Conservation (phyloP, 164 flowering plant species). For the Hamamelis virginiana region DNA sequence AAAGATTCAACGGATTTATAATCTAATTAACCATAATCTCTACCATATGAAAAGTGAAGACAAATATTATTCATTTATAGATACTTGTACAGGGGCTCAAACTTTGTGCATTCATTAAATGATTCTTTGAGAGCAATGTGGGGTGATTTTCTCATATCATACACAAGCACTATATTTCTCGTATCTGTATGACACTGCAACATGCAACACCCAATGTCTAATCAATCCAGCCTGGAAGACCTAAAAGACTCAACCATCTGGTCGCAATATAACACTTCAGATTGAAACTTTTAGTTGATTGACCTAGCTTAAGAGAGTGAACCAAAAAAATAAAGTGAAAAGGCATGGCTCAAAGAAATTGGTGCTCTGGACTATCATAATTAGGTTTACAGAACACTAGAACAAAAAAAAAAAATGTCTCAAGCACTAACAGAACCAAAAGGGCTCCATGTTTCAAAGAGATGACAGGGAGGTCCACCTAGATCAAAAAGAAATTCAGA, state of each 20-base stretch:
- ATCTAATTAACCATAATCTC: neutral
- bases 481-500: no score
- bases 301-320: neutral
- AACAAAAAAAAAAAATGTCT: no score
- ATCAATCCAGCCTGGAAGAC: no score
- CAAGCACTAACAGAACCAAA: no score
- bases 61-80: neutral
- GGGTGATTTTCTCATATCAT: no score
- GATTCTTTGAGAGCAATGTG: neutral
- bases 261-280: neutral
- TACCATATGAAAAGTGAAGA: neutral
- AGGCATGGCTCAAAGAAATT: neutral
- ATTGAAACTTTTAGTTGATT: neutral
- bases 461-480: no score
- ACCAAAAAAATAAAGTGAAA: neutral
- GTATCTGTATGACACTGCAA: no score
- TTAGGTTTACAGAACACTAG: no score
- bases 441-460: no score
- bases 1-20: neutral
- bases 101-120: neutral
- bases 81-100: neutral
- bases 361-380: neutral
- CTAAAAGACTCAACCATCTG: neutral
- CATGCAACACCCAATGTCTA: no score
- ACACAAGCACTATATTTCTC: no score